Percentiles rank a stretch among this genome's conserved stretches.
Evolutionary conservation across 2,329 filamentous ascomycete genomes (phyloP).

Genomic region (Arthrinium phaeospermum): DNA sequence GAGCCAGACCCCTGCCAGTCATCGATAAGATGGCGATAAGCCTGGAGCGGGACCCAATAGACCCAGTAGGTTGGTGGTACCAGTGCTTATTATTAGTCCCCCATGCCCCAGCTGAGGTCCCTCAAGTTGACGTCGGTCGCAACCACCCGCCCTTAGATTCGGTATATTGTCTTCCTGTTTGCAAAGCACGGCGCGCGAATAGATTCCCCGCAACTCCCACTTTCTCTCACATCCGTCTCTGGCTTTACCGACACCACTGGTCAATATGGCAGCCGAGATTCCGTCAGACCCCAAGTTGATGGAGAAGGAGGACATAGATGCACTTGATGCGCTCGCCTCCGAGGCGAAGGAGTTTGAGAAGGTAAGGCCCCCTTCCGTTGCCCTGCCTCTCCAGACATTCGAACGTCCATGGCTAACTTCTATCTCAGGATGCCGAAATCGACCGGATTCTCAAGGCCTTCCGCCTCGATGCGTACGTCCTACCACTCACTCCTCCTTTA

Average conservation of each 20-base stretch:
- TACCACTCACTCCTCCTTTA: neutral
- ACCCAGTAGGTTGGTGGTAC: neutral
- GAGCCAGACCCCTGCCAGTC: neutral
- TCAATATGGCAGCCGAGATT: constrained; percentile 14
- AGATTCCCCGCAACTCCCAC: neutral
- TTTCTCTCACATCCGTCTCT: neutral
- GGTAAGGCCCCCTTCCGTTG: constrained; percentile 51
- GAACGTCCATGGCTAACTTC: neutral
- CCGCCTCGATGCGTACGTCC: constrained; percentile 60
- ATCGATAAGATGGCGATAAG: neutral
- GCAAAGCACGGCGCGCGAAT: neutral
- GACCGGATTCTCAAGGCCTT: constrained; percentile 93
- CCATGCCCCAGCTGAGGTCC: neutral
- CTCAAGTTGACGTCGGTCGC: constrained; percentile 4
- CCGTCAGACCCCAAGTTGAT: neutral
- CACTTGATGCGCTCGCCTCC: constrained; percentile 79
- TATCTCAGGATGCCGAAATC: constrained; percentile 84
- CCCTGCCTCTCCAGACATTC: neutral
- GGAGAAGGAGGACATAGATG: constrained; percentile 67
- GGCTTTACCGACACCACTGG: neutral
- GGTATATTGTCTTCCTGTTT: constrained; percentile 1
- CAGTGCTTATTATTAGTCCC: neutral
- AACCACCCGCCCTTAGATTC: neutral
- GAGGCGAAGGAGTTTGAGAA: constrained; percentile 93
- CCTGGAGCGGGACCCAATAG: neutral